These are phyloP conservation scores for Stenogyne calaminthoides DNA, from an alignment of 305 asterid genomes.

Conservation along the genomic window DNA sequence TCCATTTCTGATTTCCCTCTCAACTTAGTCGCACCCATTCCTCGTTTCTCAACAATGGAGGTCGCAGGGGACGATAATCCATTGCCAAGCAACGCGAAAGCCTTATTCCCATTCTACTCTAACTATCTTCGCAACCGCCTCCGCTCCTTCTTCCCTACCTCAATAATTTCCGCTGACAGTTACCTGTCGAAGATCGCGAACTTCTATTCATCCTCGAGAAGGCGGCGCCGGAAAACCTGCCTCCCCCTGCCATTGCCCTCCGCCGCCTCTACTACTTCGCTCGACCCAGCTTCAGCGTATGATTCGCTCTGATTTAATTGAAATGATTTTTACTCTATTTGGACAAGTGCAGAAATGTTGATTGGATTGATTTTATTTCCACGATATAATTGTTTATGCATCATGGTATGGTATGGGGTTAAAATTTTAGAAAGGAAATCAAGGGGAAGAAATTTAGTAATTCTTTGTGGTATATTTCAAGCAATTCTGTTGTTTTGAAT, in stretches of 20 bases:
- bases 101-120: conserved; percentile 51
- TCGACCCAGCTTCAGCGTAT: conserved; percentile 59
- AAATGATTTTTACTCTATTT: background rate
- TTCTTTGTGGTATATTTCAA: background rate
- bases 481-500: background rate
- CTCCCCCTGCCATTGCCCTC: conserved; percentile 87
- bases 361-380: conserved; percentile 7
- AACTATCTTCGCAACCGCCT: conserved; percentile 53
- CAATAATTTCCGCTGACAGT: conserved; percentile 36
- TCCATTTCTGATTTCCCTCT: conserved; percentile 19
- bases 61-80: conserved; percentile 40
- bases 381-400: background rate
- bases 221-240: conserved; percentile 65
- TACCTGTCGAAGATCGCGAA: conserved; percentile 43
- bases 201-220: conserved; percentile 36
- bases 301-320: conserved; percentile 17
- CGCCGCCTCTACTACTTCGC: conserved; percentile 42
- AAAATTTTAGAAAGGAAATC: background rate
- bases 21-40: background rate
- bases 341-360: background rate
- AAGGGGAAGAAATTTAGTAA: background rate
- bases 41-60: conserved; percentile 35
- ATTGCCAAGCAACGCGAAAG: conserved; percentile 32
- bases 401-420: background rate
- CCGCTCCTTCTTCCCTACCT: conserved; percentile 42